Evolutionary conservation across 139 green algal genomes (phyloP), one percentile per base, ranked within the genome.

Genomic region (Chlorella sp.): DNA sequence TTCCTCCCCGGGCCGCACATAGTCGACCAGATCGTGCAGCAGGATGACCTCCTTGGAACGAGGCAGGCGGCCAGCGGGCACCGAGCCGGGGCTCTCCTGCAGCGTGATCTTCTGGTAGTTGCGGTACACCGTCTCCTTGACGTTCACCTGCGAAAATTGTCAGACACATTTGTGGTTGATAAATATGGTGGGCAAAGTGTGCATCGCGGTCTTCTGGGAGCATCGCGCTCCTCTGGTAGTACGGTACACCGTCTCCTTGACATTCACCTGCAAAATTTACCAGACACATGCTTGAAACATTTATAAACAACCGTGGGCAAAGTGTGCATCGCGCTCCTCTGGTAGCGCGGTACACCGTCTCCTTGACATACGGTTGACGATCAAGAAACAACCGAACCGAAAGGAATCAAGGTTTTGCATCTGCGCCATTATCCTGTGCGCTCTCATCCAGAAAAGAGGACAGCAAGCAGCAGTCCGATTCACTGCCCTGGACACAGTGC

Each of bases 201-300:
- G n/a, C n/a, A n/a, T n/a, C n/a, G n/a, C n/a, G n/a, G 99, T 92
- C 95, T 98, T 99, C 95, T 99, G 98, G 92, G 99, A 99, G 94
- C 99, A n/a, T 68, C 48, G 96, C 98, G 42, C 99, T 92, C 95
- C 98, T 99, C 94, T 99, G 98, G 92, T 98, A 93, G 99, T 99
- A 53, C 96, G 92, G 95, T 99, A 99, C 60, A 99, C 89, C 16
- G 98, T 99, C 94, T 98, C 92, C 26, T 86, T 81, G 64, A 91
- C 92, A 90, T 98, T 98, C 36, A 98, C 84, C 95, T 97, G 95
- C 73, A 57, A 57, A 57, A 57, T 57, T 5, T 16, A 57, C 48
- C 48, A 57, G 9, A 9, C 48, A 57, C 48, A 57, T n/a, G n/a
- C n/a, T n/a, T n/a, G n/a, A n/a, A n/a, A n/a, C n/a, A n/a, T n/a